Conservation (phyloP, 2,329 filamentous ascomycete genomes). For the Tothia fuscella region DNA sequence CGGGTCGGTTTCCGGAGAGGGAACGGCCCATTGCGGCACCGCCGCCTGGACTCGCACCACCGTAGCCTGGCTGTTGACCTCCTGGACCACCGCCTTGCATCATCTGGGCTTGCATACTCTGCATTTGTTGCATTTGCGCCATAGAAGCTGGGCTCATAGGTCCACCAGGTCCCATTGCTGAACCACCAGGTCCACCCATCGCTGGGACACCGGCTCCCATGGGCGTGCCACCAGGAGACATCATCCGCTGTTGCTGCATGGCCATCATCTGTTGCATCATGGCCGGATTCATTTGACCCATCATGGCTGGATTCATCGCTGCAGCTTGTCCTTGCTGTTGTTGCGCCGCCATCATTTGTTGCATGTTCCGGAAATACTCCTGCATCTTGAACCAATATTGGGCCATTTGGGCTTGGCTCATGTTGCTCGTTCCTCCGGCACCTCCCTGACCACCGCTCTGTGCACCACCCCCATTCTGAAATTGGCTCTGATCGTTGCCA, state of each 20-base stretch:
- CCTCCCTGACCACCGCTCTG: constrained; percentile 15
- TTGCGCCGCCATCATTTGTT: constrained; percentile 63
- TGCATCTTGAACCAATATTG: constrained; percentile 99
- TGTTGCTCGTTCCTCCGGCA: too few species aligned
- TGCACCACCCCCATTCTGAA: constrained; percentile 25
- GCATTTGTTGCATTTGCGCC: too few species aligned
- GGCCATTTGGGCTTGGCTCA: constrained; percentile 95
- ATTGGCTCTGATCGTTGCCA: constrained; percentile 35
- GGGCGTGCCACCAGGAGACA: constrained; percentile 20
- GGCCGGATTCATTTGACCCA: constrained; percentile 47
- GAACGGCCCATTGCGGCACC: constrained; percentile 14
- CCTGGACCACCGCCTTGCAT: constrained; percentile 20
- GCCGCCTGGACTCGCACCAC: constrained; percentile 29
- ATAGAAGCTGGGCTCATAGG: constrained; percentile 54
- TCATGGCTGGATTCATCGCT: constrained; percentile 30
- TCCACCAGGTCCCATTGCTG: constrained; percentile 19
- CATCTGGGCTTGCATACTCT: constrained; percentile 30
- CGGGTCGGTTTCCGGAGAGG: constrained; percentile 27
- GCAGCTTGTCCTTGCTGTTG: constrained; percentile 1
- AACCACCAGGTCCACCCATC: constrained; percentile 19
- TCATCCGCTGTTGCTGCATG: constrained; percentile 21
- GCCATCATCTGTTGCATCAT: constrained; percentile 32
- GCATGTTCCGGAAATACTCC: constrained; percentile 91
- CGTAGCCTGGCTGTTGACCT: constrained; percentile 27
- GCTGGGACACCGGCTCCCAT: constrained; percentile 16